Conservation (phyloP, 495 filamentous ascomycete genomes). For the Trichoderma erinaceum region DNA sequence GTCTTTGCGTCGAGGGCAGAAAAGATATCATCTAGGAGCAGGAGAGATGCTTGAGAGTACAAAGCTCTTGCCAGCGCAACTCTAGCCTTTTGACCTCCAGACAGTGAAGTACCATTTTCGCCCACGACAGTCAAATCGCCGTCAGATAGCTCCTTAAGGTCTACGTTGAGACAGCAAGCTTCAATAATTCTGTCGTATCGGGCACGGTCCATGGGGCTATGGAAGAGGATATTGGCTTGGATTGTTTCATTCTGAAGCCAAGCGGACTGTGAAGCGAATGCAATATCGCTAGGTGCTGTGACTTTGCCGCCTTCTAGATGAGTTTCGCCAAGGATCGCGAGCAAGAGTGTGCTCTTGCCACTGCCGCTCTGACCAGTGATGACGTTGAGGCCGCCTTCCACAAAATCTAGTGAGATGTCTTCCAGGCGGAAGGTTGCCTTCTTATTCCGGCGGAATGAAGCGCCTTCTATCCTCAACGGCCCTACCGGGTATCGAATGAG, state of each 20-base stretch:
- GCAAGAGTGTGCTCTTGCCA: slow-evolving; percentile 58
- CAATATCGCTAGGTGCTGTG: slow-evolving; percentile 47
- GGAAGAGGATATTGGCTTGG: slow-evolving; percentile 53
- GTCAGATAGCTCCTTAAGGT: slow-evolving; percentile 46
- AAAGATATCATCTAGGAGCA: slow-evolving; percentile 65
- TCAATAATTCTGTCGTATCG: slow-evolving; percentile 54
- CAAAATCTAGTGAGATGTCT: slow-evolving; percentile 44
- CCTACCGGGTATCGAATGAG: slow-evolving; percentile 37
- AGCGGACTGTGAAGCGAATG: slow-evolving; percentile 48
- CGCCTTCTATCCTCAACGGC: slow-evolving; percentile 34
- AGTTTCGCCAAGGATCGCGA: slow-evolving; percentile 56
- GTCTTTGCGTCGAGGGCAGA: slow-evolving; percentile 54
- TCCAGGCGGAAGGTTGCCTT: slow-evolving; percentile 41
- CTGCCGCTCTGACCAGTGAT: slow-evolving; percentile 51
- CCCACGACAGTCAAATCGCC: slow-evolving; percentile 56
- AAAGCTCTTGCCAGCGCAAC: slow-evolving; percentile 64
- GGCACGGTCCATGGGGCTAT: slow-evolving; percentile 38
- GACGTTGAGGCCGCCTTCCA: slow-evolving; percentile 46
- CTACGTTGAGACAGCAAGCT: slow-evolving; percentile 56
- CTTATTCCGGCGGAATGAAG: slow-evolving; percentile 40
- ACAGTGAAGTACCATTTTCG: slow-evolving; percentile 61
- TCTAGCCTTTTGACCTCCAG: slow-evolving; percentile 65
- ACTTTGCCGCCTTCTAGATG: slow-evolving; percentile 36
- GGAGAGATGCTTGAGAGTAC: slow-evolving; percentile 56
- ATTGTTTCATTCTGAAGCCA: slow-evolving; percentile 54